Base-by-base conservation (phyloP, 306 rosid species). In the Styphnolobium japonicum region DNA sequence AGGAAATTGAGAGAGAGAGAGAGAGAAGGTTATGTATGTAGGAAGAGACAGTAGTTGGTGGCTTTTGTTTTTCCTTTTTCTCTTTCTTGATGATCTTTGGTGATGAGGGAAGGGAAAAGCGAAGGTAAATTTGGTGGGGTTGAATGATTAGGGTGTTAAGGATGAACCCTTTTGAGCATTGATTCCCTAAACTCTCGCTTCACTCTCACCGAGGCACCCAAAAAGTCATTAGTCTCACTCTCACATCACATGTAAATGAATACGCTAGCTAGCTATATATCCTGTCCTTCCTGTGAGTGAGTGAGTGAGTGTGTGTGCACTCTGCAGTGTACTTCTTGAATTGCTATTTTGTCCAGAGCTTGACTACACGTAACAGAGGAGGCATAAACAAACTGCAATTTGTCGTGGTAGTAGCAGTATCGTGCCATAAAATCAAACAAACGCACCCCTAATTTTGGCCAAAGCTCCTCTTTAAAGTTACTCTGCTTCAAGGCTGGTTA, bases 71-170 rank as follows among this genome's bases (percentile, higher is more conserved):
- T 53, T 31, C 14, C 14, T 16, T 19, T 56, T 9, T 27, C 34
- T 21, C 8, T 21, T 61, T 25, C 23, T 27, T 56, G 15, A 12
- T 75, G 16, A 6, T n/a, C 23, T 11, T 6, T 9, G 22, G 39
- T 18, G 14, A 15, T 6, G 8, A 57, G 15, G 68, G n/a, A 33
- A 55, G 33, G 45, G 14, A 43, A 70, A 78, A 71, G 81, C 15
- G 27, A 71, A 76, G 53, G 70, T 71, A 42, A 69, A 70, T 65
- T 66, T 33, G 81, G 87, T 84, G 89, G 82, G 93, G 91, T 61
- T 64, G 81, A 87, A 85, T 90, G 90, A 90, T 87, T 84, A 87
- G 81, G 82, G 84, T 79, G 88, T 73, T 67, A 37, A 81, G 81
- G 69, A 75, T 34, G 36, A 84, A 76, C 48, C 56, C 72, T 79